Base-by-base conservation (phyloP, 192 early-diverging fungal genomes). In the Coemansia pectinata region DNA sequence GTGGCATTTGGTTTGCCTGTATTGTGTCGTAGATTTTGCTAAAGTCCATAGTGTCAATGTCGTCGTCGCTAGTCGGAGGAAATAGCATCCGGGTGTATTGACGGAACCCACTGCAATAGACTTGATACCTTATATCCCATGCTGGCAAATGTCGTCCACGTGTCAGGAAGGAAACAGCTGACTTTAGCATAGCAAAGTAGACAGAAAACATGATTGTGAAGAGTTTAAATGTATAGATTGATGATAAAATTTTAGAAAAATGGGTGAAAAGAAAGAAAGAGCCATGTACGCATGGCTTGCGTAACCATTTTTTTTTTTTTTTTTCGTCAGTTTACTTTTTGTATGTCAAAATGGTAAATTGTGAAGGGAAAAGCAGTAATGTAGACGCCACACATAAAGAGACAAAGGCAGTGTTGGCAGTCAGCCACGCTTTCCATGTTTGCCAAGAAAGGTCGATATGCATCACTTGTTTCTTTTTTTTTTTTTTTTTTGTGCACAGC, bases 41-140 rank as follows among this genome's bases (percentile, higher is more conserved):
- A 48, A 58, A 76, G 25, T 71, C 52, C 2, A 76, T 39, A 4
- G 8, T 27, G 15, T 70, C 63, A 11, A 69, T 67, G 33, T 64
- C 34, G 27, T 76, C 64, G 39, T 70, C 69, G 33, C 39, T 27
- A 12, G 62, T 58, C 44, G 62, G 45, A 1, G 62, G 63, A 67
- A 67, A 79, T 14, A 63, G n/a, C 17, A 7, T 1, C 15, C 12
- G n/a, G 4, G 29, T 23, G 65, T 64, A 39, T 53, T 68, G 25
- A 0, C 77, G 68, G 7, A 63, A 41, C 3, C 63, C 34, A 27
- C 71, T 73, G 52, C 72, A 71, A 11, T 67, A 55, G 2, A 71
- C 50, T 29, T 79, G 72, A 14, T 68, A 38, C 29, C 60, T 52
- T 5, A 74, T 14, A 25, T 79, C 72, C 77, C 77, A 79, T 15